Percentiles rank a stretch among this genome's conserved stretches.
Conservation (phyloP, 495 filamentous ascomycete species). For the Pyrenula massariospora region DNA sequence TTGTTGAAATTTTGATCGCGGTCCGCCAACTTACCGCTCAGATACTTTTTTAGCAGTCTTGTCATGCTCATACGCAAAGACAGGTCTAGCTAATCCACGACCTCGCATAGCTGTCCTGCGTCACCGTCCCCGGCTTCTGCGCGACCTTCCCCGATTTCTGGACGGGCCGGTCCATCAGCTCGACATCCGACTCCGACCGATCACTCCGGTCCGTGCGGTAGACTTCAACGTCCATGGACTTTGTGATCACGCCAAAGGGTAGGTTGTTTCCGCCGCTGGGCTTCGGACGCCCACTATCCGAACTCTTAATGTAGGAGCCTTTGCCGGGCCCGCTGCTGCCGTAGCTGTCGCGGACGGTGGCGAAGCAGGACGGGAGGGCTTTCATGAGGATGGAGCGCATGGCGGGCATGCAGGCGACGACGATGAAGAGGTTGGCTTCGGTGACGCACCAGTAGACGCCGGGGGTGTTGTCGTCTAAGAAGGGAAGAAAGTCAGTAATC, state of each 20-base stretch:
- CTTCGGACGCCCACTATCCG: not conserved
- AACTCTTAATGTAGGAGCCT: not conserved
- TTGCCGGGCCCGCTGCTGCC: not conserved
- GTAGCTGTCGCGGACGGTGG: not conserved
- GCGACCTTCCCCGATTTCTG: not conserved
- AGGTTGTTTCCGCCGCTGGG: not conserved
- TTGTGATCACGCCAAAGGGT: not conserved
- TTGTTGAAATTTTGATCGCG: not conserved
- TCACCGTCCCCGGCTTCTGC: not conserved
- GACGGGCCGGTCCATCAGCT: not conserved
- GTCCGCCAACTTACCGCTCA: not conserved
- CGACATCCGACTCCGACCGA: not conserved
- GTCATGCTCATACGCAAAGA: not conserved
- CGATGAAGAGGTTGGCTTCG: constrained; percentile 34
- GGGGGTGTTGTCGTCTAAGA: constrained; percentile 21
- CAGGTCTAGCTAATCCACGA: not conserved
- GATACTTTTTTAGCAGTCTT: not conserved
- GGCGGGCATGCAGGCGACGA: constrained; percentile 30
- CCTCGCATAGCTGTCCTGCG: not conserved
- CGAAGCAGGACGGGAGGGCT: not conserved
- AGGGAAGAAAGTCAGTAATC: not conserved
- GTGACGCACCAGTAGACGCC: constrained; percentile 33
- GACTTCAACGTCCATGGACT: not conserved
- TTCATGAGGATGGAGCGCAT: not conserved
- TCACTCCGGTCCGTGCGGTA: not conserved